These are phyloP conservation scores for Astraeus odoratus DNA, from an alignment of 768 basidiomycete genomes.

Conservation along the genomic window DNA sequence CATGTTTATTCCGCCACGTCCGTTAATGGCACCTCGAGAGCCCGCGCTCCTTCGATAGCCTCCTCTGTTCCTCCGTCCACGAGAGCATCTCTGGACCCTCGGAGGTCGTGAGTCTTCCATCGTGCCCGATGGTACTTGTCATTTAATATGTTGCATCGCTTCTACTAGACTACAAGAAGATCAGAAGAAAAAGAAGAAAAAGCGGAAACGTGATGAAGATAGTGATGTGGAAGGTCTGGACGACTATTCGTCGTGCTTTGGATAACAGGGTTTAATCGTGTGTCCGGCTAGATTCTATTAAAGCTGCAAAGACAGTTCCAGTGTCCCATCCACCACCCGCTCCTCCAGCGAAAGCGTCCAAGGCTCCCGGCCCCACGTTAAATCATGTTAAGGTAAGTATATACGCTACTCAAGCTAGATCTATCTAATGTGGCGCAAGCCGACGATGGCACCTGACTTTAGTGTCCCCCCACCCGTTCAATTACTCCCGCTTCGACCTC, in stretches of 20 bases:
- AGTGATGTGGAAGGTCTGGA: conserved; percentile 60
- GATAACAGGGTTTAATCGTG: conserved; percentile 5
- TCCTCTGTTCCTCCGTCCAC: conserved; percentile 41
- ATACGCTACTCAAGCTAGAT: background rate
- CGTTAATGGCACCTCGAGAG: conserved; percentile 34
- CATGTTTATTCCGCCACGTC: conserved; percentile 24
- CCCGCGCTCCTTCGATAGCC: conserved; percentile 42
- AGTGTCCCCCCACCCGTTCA: conserved; percentile 41
- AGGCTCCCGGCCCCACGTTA: conserved; percentile 39
- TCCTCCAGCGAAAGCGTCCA: conserved; percentile 47
- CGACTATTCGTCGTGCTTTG: conserved; percentile 3
- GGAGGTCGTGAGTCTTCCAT: conserved; percentile 43
- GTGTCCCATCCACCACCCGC: conserved; percentile 34
- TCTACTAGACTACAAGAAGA: conserved; percentile 37
- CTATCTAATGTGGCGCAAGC: conserved; percentile 17
- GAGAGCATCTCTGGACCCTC: conserved; percentile 55
- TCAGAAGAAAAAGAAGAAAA: conserved; percentile 75
- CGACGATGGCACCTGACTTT: conserved; percentile 51
- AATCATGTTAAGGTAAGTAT: conserved; percentile 46
- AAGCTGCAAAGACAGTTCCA: conserved; percentile 56
- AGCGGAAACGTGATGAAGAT: conserved; percentile 76
- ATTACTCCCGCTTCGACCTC: conserved; percentile 56
- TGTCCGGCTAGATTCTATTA: conserved; percentile 37
- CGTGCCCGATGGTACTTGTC: conserved; percentile 11
- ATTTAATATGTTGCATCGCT: background rate